phyloP scores from a whole-genome alignment of 768 basidiomycete genomes.

The Tricholoma sp. region DNA sequence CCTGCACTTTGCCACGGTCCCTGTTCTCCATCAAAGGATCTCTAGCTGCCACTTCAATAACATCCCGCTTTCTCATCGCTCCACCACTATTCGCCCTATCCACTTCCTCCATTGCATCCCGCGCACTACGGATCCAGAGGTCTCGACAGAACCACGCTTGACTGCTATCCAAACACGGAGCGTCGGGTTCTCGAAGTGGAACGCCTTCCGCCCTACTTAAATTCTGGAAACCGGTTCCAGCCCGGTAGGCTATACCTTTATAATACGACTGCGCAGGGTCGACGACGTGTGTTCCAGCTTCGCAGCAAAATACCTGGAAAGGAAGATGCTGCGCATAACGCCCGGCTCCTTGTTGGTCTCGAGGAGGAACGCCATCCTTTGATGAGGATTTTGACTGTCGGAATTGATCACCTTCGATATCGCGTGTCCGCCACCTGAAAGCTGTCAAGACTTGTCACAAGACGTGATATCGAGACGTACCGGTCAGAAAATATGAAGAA shows the following conservation, averaged over 20 bases:
- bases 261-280: conserved; percentile 97
- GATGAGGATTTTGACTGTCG: conserved; percentile 93
- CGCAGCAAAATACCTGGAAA: conserved; percentile 99
- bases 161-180: conserved; percentile 88
- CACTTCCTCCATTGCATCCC: conserved; percentile 62
- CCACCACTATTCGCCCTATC: conserved; percentile 36
- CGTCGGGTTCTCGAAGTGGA: conserved; percentile 63
- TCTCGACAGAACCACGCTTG: conserved; percentile 99
- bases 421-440: conserved; percentile 89
- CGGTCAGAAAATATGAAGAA: conserved; percentile 98
- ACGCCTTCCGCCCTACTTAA: conserved; percentile 55
- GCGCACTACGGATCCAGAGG: conserved; percentile 88
- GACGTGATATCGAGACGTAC: conserved; percentile 35
- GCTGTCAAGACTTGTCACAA: conserved; percentile 1
- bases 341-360: conserved; percentile 73
- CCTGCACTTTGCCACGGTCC: conserved; percentile 29
- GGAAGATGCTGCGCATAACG: conserved; percentile 91
- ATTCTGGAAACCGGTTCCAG: conserved; percentile 80
- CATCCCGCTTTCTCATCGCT: conserved; percentile 23
- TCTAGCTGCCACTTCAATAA: conserved; percentile 31
- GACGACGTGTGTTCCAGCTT: conserved; percentile 94
- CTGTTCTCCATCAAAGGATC: conserved; percentile 28
- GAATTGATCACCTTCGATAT: conserved; percentile 98
- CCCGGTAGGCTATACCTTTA: conserved; percentile 78
- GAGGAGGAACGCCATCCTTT: conserved; percentile 88